Percentiles rank a stretch among this genome's conserved stretches.
These are phyloP conservation scores for Colletotrichum sublineola DNA, from an alignment of 2,329 filamentous ascomycete genomes.

Conservation along the genomic window DNA sequence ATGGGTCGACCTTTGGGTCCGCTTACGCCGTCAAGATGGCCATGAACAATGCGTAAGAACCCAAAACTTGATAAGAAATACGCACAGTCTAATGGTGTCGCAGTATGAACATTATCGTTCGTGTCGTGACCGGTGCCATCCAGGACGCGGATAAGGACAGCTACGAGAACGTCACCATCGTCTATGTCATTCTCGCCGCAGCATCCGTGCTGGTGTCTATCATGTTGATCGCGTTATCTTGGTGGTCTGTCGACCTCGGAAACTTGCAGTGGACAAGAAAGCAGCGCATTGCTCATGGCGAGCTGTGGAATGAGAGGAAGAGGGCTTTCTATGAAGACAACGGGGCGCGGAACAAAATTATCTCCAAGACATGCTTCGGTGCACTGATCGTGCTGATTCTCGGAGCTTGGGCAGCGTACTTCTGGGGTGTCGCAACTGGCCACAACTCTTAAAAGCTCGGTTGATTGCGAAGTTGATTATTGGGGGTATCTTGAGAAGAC, in stretches of 20 bases:
- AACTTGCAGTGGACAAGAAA: constrained; percentile 71
- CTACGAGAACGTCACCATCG: constrained; percentile 67
- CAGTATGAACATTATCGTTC: constrained; percentile 71
- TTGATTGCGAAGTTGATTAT: too few relatives aligned
- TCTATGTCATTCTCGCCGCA: constrained; percentile 68
- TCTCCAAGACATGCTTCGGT: constrained; percentile 60
- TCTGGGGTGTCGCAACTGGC: constrained; percentile 71
- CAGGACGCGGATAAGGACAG: constrained; percentile 70
- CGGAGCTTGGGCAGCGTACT: constrained; percentile 68
- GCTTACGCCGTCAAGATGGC: constrained; percentile 72
- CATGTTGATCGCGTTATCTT: constrained; percentile 54
- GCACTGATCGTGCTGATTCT: constrained; percentile 60
- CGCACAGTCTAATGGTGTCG: not conserved
- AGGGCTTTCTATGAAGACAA: constrained; percentile 53
- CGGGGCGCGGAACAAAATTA: constrained; percentile 54
- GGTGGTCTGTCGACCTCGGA: constrained; percentile 56
- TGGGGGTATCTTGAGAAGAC: not conserved
- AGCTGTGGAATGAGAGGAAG: constrained; percentile 53
- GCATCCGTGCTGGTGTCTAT: constrained; percentile 61
- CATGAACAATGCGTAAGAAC: constrained; percentile 64
- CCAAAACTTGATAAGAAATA: rapidly evolving
- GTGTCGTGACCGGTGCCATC: constrained; percentile 68
- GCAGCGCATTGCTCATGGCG: constrained; percentile 60
- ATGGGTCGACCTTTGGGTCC: constrained; percentile 70
- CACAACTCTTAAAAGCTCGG: constrained; percentile 51